phyloP scores from a whole-genome alignment of 495 filamentous ascomycete species.

The Talaromyces wortmannii region DNA sequence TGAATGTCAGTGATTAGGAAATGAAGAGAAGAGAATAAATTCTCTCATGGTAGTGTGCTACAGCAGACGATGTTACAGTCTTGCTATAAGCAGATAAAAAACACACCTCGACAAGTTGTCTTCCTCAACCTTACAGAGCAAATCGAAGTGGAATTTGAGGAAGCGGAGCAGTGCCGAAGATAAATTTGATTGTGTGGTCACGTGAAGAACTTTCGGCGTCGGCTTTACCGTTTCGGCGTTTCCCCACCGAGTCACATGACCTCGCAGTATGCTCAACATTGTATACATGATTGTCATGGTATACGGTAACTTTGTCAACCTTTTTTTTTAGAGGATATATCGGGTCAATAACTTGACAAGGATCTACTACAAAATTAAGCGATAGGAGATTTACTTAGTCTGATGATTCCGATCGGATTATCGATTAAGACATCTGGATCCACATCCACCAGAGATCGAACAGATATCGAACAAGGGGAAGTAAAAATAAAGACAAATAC shows the following conservation, averaged over 20 bases:
- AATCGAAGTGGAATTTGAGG: constrained; percentile 24
- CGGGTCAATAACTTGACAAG: too few species aligned
- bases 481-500: too few species aligned
- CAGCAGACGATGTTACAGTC: neutral
- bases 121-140: constrained; percentile 47
- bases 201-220: constrained; percentile 14
- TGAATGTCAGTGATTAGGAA: constrained; percentile 5
- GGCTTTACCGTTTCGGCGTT: neutral
- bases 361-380: too few species aligned
- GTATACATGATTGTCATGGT: too few species aligned
- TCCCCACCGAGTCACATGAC: neutral
- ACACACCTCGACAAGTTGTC: constrained; percentile 52
- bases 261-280: neutral
- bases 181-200: constrained; percentile 45
- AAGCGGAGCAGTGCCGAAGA: constrained; percentile 15
- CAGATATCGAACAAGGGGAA: neutral
- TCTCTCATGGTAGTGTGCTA: neutral
- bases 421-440: too few species aligned
- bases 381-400: too few species aligned
- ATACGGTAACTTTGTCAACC: too few species aligned
- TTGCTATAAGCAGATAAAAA: neutral
- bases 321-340: too few species aligned
- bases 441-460: neutral
- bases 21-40: neutral
- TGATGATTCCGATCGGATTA: too few species aligned